Evolutionary conservation across 75 land plant species (phyloP).

Genomic region (Sequoia sempervirens): DNA sequence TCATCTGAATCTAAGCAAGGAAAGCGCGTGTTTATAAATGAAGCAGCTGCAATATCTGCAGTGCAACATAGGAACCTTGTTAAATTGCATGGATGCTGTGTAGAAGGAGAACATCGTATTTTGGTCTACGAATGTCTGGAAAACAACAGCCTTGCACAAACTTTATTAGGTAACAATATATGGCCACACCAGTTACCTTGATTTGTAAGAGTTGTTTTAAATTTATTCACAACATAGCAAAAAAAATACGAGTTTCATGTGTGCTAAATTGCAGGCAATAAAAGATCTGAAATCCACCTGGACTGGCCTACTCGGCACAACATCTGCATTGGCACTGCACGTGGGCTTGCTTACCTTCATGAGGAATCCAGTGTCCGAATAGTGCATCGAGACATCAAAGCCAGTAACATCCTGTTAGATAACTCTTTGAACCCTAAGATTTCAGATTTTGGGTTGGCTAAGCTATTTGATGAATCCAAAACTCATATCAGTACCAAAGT

Average conservation of each 20-base stretch:
- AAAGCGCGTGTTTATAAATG: slow-evolving; percentile 20
- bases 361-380: slow-evolving; percentile 71
- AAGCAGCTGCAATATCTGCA: slow-evolving; percentile 17
- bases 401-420: slow-evolving; percentile 88
- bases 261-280: not conserved
- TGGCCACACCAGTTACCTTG: no score
- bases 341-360: slow-evolving; percentile 82
- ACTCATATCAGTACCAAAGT: slow-evolving; percentile 88
- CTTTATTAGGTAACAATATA: slow-evolving; percentile 18
- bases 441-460: slow-evolving; percentile 94
- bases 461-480: slow-evolving; percentile 69
- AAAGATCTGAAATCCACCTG: slow-evolving; percentile 8
- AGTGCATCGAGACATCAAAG: slow-evolving; percentile 87
- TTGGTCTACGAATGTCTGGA: slow-evolving; percentile 21
- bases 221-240: not conserved
- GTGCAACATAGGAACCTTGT: slow-evolving; percentile 26
- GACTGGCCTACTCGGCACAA: slow-evolving; percentile 52
- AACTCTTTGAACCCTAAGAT: slow-evolving; percentile 64
- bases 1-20: slow-evolving; percentile 15
- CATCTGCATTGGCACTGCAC: slow-evolving; percentile 56
- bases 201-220: not conserved
- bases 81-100: slow-evolving; percentile 19
- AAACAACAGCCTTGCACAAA: slow-evolving; percentile 20
- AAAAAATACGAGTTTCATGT: not conserved
- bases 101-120: slow-evolving; percentile 15